Evolutionary conservation across 305 asterid species (phyloP).

Genomic region (Solanum hybrid): DNA sequence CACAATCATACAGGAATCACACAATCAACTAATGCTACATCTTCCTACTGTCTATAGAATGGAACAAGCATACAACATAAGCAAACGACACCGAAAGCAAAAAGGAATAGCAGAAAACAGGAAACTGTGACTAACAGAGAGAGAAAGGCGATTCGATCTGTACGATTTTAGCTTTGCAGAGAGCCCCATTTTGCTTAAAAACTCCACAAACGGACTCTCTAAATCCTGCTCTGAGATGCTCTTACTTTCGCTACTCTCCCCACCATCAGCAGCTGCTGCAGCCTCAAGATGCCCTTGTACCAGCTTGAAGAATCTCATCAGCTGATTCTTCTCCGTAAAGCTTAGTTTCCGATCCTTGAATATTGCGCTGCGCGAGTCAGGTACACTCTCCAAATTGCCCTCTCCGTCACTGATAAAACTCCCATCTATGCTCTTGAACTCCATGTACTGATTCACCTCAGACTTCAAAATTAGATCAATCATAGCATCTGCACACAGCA

Average conservation of each 20-base stretch:
- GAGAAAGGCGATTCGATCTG: conserved; percentile 28
- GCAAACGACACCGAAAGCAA: neutral
- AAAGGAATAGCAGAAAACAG: neutral
- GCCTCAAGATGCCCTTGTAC: conserved; percentile 51
- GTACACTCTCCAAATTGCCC: conserved; percentile 55
- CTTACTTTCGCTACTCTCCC: conserved; percentile 21
- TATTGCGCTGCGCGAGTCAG: conserved; percentile 77
- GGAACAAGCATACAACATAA: neutral
- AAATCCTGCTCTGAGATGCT: conserved; percentile 61
- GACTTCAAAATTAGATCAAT: conserved; percentile 52
- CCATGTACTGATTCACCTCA: conserved; percentile 72
- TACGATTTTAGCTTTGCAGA: conserved; percentile 86
- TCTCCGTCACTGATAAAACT: conserved; percentile 44
- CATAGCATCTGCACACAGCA: conserved; percentile 67
- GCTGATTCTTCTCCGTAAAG: conserved; percentile 64
- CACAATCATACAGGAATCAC: neutral
- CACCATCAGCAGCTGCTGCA: conserved; percentile 3
- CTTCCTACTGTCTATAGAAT: neutral
- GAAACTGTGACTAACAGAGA: conserved; percentile 26
- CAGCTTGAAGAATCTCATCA: conserved; percentile 77
- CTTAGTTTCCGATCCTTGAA: conserved; percentile 53
- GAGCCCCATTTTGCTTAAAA: conserved; percentile 51
- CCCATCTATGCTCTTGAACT: conserved; percentile 70
- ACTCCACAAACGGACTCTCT: conserved; percentile 63
- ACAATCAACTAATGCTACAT: neutral